phyloP scores from a whole-genome alignment of 2,329 filamentous ascomycete genomes.

The Canariomyces notabilis region DNA sequence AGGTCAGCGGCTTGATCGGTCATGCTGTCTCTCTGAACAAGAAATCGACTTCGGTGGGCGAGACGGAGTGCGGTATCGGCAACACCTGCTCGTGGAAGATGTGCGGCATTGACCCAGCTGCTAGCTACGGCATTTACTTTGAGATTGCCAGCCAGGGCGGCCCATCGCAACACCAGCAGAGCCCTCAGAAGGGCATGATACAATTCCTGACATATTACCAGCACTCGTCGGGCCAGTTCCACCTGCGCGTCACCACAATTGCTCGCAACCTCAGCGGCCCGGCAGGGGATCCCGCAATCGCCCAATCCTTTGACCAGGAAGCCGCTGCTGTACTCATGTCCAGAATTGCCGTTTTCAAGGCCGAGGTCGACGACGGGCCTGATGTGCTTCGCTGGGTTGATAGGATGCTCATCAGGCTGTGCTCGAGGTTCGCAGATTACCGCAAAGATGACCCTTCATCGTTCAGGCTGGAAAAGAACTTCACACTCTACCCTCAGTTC shows the following conservation, averaged over 20 bases:
- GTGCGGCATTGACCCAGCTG: slow-evolving; percentile 92
- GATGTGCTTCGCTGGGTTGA: slow-evolving; percentile 98
- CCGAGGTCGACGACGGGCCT: slow-evolving; percentile 96
- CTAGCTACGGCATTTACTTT: slow-evolving; percentile 95
- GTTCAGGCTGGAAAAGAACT: slow-evolving; percentile 97
- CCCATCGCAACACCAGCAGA: slow-evolving; percentile 76
- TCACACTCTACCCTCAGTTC: slow-evolving; percentile 96
- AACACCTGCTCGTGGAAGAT: slow-evolving; percentile 99
- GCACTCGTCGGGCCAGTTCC: slow-evolving; percentile 92
- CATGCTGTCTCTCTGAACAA: slow-evolving; percentile 97
- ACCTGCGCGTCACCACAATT: slow-evolving; percentile 91
- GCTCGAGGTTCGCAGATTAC: slow-evolving; percentile 95
- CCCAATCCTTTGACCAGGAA: slow-evolving; percentile 97
- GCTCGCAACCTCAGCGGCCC: slow-evolving; percentile 87
- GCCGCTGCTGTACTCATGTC: slow-evolving; percentile 97
- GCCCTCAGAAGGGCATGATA: slow-evolving; percentile 89
- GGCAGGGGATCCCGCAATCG: slow-evolving; percentile 87
- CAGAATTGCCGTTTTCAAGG: slow-evolving; percentile 98
- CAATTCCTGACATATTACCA: slow-evolving; percentile 99
- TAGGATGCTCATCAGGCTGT: slow-evolving; percentile 93
- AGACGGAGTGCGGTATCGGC: slow-evolving; percentile 96
- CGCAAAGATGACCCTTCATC: slow-evolving; percentile 96
- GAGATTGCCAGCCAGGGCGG: slow-evolving; percentile 88
- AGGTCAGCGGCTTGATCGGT: slow-evolving; percentile 94
- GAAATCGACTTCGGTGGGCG: slow-evolving; percentile 92